Evolutionary conservation across 805 yeast genomes (phyloP), one percentile per base, ranked within the genome.

Genomic region (Zygosaccharomyces rouxii): DNA sequence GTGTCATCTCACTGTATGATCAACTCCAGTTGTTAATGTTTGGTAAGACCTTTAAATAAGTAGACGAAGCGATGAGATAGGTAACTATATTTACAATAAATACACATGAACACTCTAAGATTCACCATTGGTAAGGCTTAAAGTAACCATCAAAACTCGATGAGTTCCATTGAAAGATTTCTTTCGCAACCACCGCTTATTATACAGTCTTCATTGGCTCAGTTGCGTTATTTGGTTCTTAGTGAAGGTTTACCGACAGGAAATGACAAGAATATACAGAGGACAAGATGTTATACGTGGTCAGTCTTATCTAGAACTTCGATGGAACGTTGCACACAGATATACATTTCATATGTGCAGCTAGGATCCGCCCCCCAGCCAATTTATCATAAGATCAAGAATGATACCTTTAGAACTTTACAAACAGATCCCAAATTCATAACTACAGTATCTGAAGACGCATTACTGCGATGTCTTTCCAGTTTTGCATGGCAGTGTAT

Each of bases 1-100:
- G 95, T 85, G 96, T 89, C 67, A 86, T 89, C 75, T 88, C 96
- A 77, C 70, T 89, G 80, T 89, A 89, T 80, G 96, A 89, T 75
- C 94, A 88, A 79, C 79, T 88, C 73, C 96, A 88, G 78, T 75
- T 88, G 75, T 81, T 89, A 80, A 52, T 88, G 64, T 87, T 88
- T 76, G 96, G 96, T 74, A 87, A 88, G 84, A 86, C 86, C 78
- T 88, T 86, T 81, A 74, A 81, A 75, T 78, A 7, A 25, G n/a
- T 13, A 44, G n/a, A 18, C 26, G 37, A 14, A 33, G 37, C 37
- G 37, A 33, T 33, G 37, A 6, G 37, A 33, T 33, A 33, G 7
- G 16, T 33, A 33, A 33, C n/a, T n/a, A n/a, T 14, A 16, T 16
- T 33, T 6, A 16, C 11, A 16, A 9, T 16, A 33, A 33, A 33